Conservation (phyloP, 2,329 filamentous ascomycete genomes). For the Sordariomycetes sp. region DNA sequence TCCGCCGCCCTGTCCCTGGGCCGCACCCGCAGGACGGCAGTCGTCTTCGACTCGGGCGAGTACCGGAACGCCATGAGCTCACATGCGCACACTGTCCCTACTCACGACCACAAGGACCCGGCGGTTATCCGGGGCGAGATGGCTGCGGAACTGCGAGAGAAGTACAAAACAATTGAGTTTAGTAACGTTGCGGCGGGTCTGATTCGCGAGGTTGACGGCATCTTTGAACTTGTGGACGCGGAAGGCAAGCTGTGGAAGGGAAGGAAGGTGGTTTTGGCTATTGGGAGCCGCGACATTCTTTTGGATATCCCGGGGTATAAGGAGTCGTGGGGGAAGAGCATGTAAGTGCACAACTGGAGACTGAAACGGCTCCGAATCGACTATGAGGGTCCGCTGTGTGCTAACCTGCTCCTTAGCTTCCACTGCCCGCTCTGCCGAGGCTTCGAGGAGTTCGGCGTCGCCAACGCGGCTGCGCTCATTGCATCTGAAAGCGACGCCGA, state of each 20-base stretch:
- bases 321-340: conserved; percentile 38
- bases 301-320: conserved; percentile 37
- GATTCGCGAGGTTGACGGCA: conserved; percentile 15
- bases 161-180: conserved; percentile 21
- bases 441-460: conserved; percentile 37
- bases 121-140: conserved; percentile 19
- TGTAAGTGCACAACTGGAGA: no score
- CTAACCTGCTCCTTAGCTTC: conserved; percentile 20
- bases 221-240: conserved; percentile 24
- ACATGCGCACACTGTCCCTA: conserved; percentile 32
- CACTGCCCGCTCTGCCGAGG: conserved; percentile 49
- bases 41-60: conserved; percentile 33
- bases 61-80: conserved; percentile 34
- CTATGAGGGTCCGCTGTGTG: neutral
- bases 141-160: conserved; percentile 16
- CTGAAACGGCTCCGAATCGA: neutral
- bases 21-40: conserved; percentile 30
- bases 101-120: conserved; percentile 23
- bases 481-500: conserved; percentile 18
- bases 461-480: conserved; percentile 31
- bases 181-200: conserved; percentile 13
- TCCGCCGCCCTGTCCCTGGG: conserved; percentile 30
- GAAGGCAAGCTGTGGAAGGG: conserved; percentile 28
- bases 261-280: conserved; percentile 40
- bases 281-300: conserved; percentile 35